Conservation (phyloP, 495 filamentous ascomycete genomes). For the Melanomma pulvis-pyrius region DNA sequence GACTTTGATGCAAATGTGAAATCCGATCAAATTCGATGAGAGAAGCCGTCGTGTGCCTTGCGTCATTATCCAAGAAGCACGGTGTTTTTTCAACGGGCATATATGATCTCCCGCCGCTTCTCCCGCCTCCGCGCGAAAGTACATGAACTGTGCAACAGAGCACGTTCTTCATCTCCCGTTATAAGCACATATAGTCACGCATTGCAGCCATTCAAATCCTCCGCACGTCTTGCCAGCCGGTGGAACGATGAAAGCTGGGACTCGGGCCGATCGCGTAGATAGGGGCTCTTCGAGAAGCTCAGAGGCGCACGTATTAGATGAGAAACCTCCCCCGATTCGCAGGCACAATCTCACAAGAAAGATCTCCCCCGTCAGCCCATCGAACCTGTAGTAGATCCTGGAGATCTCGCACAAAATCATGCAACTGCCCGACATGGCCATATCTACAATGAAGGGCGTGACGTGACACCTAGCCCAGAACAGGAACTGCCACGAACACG, state of each 20-base stretch:
- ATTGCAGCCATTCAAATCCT: background rate
- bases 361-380: background rate
- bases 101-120: background rate
- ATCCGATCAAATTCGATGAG: background rate
- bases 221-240: background rate
- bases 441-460: background rate
- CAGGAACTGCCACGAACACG: background rate
- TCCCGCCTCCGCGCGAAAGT: background rate
- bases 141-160: background rate
- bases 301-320: background rate
- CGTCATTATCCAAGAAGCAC: slow-evolving; percentile 15
- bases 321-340: background rate
- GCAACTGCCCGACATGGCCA: background rate
- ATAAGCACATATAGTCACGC: slow-evolving; percentile 6
- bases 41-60: slow-evolving; percentile 8
- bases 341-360: background rate
- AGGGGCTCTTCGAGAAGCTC: background rate
- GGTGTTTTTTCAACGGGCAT: background rate
- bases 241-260: background rate
- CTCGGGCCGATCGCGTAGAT: background rate
- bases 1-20: background rate
- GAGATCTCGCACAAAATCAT: background rate
- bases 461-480: background rate
- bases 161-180: background rate
- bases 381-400: background rate